phyloP scores from a whole-genome alignment of 495 filamentous ascomycete genomes.

The Physcia stellaris region DNA sequence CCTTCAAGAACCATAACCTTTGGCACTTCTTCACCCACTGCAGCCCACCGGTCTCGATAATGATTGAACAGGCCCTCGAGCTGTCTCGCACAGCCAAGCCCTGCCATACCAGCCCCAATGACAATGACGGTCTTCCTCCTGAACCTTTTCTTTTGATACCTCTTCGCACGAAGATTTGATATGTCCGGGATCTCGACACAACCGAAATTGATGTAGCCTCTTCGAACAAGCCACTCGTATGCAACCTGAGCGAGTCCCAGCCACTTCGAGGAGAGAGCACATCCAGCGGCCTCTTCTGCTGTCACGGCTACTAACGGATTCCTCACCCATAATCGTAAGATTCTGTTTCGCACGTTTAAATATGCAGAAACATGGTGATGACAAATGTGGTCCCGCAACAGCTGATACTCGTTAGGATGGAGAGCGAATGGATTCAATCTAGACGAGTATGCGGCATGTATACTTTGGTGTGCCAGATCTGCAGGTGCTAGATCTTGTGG shows the following conservation, averaged over 20 bases:
- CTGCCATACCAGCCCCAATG: slow-evolving; percentile 88
- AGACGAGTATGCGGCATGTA: slow-evolving; percentile 76
- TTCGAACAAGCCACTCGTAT: slow-evolving; percentile 80
- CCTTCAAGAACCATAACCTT: slow-evolving; percentile 77
- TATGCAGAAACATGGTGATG: slow-evolving; percentile 89
- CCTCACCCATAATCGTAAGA: slow-evolving; percentile 76
- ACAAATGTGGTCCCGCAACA: slow-evolving; percentile 68
- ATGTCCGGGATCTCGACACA: slow-evolving; percentile 57
- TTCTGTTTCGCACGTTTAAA: slow-evolving; percentile 91
- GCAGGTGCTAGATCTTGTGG: slow-evolving; percentile 54
- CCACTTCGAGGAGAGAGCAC: slow-evolving; percentile 82
- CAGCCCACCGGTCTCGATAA: slow-evolving; percentile 49
- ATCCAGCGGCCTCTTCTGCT: slow-evolving; percentile 79
- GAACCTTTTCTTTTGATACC: slow-evolving; percentile 22
- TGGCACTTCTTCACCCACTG: slow-evolving; percentile 49
- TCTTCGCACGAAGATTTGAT: slow-evolving; percentile 16
- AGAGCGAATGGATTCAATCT: slow-evolving; percentile 80
- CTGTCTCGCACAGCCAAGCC: slow-evolving; percentile 83
- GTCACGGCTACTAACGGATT: slow-evolving; percentile 83
- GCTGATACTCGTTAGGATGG: slow-evolving; percentile 70
- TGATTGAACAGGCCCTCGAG: slow-evolving; percentile 73
- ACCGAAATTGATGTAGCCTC: slow-evolving; percentile 95
- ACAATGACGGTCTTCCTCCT: slow-evolving; percentile 60
- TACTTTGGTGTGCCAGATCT: slow-evolving; percentile 78
- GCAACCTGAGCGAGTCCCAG: slow-evolving; percentile 79